phyloP scores from a whole-genome alignment of 2,329 filamentous ascomycete genomes.

The Botrytis cinerea region DNA sequence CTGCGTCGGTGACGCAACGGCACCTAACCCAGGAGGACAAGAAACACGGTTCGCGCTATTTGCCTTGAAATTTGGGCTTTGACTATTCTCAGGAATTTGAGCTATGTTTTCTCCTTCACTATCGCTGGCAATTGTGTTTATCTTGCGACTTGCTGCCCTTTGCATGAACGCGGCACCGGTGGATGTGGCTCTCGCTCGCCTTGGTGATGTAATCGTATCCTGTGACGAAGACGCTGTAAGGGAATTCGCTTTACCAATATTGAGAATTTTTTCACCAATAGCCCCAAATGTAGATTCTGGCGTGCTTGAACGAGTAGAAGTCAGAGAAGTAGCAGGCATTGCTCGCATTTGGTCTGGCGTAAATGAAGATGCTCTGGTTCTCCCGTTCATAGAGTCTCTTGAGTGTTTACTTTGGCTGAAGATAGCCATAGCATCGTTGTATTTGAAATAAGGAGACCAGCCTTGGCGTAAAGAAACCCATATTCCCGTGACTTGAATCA shows the following conservation, averaged over 20 bases:
- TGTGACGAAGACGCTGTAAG: constrained; percentile 22
- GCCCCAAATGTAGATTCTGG: constrained; percentile 34
- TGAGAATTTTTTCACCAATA: constrained; percentile 33
- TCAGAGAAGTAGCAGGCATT: constrained; percentile 15
- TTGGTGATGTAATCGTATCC: constrained; percentile 39
- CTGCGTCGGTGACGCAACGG: constrained; percentile 27
- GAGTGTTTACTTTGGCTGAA: constrained; percentile 20
- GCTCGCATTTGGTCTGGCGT: constrained; percentile 34
- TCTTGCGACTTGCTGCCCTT: constrained; percentile 35
- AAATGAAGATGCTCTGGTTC: constrained; percentile 36
- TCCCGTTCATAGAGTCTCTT: constrained; percentile 22
- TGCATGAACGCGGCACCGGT: constrained; percentile 52
- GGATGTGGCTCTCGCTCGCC: constrained; percentile 48
- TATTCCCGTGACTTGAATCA: constrained; percentile 55
- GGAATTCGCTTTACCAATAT: constrained; percentile 28
- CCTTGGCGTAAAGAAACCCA: constrained; percentile 54
- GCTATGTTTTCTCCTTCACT: constrained; percentile 34
- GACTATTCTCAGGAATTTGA: constrained; percentile 20
- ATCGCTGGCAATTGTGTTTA: constrained; percentile 36
- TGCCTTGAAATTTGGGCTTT: constrained; percentile 4
- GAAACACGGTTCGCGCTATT: constrained; percentile 22
- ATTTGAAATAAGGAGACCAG: constrained; percentile 46
- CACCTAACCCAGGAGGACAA: constrained; percentile 31
- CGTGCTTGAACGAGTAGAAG: constrained; percentile 29
- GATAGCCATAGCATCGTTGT: constrained; percentile 38